A percentile compares a stretch with the other conserved stretches of the same genome.
Evolutionary conservation across 2,329 filamentous ascomycete species (phyloP).

Genomic region (Pezicula radicicola): DNA sequence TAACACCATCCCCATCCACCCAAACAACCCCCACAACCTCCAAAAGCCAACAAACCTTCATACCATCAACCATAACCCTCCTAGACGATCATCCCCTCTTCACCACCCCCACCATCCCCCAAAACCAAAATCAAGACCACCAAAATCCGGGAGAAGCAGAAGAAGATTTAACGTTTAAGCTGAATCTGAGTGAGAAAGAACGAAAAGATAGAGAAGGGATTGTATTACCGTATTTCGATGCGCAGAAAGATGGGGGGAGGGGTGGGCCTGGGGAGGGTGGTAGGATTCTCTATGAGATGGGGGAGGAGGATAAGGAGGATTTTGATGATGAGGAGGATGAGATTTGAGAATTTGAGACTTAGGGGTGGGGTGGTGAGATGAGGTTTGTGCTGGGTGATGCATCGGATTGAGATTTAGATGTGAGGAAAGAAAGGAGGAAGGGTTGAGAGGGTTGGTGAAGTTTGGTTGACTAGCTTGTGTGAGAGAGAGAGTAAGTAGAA

Average conservation of each 20-base stretch:
- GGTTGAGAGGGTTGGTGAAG: too few species aligned
- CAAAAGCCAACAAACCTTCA: slow-evolving; percentile 24
- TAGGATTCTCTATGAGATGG: slow-evolving; percentile 95
- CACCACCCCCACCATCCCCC: slow-evolving; percentile 37
- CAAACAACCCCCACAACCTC: slow-evolving; percentile 4
- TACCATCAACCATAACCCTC: slow-evolving; percentile 39
- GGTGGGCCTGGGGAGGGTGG: slow-evolving; percentile 76
- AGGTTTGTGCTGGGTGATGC: too few species aligned
- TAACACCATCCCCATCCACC: slow-evolving; percentile 27
- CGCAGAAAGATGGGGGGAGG: slow-evolving; percentile 73
- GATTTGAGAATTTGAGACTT: slow-evolving; percentile 15
- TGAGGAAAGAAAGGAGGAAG: too few species aligned
- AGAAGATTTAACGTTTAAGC: slow-evolving; percentile 75
- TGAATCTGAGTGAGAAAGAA: slow-evolving; percentile 89
- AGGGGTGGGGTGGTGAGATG: too few species aligned
- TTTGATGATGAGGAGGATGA: slow-evolving; percentile 82
- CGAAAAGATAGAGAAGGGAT: slow-evolving; percentile 81
- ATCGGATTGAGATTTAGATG: too few species aligned
- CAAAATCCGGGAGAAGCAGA: slow-evolving; percentile 37
- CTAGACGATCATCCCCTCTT: slow-evolving; percentile 77
- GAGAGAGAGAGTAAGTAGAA: too few species aligned
- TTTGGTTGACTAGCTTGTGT: too few species aligned
- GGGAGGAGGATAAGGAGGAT: slow-evolving; percentile 92
- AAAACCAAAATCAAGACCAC: slow-evolving; percentile 25
- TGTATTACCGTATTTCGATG: slow-evolving; percentile 93